phyloP scores from a whole-genome alignment of 1,284 basidiomycete genomes.

The Pisolithus thermaeus region DNA sequence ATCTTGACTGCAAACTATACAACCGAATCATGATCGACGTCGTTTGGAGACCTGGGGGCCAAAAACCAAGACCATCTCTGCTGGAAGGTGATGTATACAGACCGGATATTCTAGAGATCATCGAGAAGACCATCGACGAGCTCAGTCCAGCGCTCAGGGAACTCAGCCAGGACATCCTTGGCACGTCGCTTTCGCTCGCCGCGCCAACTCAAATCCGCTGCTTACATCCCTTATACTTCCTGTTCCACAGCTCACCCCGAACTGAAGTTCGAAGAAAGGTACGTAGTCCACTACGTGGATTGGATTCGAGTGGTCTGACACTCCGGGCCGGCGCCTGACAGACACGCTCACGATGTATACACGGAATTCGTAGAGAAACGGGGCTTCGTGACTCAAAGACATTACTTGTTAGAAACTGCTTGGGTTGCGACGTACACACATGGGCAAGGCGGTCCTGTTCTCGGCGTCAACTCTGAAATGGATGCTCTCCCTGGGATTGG shows the following conservation, averaged over 20 bases:
- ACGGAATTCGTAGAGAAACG: slow-evolving; percentile 53
- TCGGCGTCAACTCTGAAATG: slow-evolving; percentile 75
- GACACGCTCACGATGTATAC: slow-evolving; percentile 48
- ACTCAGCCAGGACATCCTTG: slow-evolving; percentile 66
- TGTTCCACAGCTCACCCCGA: slow-evolving; percentile 52
- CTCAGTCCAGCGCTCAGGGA: slow-evolving; percentile 50
- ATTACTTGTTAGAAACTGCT: slow-evolving; percentile 61
- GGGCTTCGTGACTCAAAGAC: slow-evolving; percentile 53
- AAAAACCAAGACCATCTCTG: slow-evolving; percentile 16
- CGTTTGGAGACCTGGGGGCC: slow-evolving; percentile 25
- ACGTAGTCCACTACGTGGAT: slow-evolving; percentile 14
- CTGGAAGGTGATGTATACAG: slow-evolving; percentile 20
- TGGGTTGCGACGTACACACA: slow-evolving; percentile 61
- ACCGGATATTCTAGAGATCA: slow-evolving; percentile 43
- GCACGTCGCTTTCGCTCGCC: slow-evolving; percentile 26
- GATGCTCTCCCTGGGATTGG: slow-evolving; percentile 59
- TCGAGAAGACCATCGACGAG: slow-evolving; percentile 50
- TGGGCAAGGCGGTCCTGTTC: slow-evolving; percentile 49
- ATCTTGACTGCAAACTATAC: neutral
- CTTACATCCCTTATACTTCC: neutral
- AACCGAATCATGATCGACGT: slow-evolving; percentile 15
- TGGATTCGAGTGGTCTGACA: neutral
- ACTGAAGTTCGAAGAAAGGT: slow-evolving; percentile 52
- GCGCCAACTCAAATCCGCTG: too few relatives aligned
- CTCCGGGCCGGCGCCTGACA: slow-evolving; percentile 13